Base-by-base conservation (phyloP, 2,329 filamentous ascomycete genomes). In the Penicillium concentricum region DNA sequence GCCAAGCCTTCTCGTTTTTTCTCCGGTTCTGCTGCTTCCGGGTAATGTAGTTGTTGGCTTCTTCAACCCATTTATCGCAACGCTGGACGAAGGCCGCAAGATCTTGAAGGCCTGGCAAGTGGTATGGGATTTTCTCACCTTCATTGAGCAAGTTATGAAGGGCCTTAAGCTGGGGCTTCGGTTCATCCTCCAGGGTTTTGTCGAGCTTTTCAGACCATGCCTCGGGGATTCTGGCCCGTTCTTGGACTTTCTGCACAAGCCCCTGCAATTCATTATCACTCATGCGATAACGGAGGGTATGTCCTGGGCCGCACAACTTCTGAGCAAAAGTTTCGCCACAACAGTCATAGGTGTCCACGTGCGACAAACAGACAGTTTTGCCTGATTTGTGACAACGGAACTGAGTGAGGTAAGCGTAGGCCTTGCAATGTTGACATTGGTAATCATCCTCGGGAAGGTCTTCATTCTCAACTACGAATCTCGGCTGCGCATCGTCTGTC, bases 11-110 rank as follows among this genome's bases (percentile, higher is more conserved):
- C 69, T 97, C 93, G 74, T 89, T 96, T 77, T 97, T 97, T 60
- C 93, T 91, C 61, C 94, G 89, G 70, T 95, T 96, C 76, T 97
- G 93, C 78, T 97, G 93, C 79, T 99, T 99, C 66, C 94, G 90
- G 57, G 94, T 92, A 69, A 92, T 96, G 79, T 95, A 99, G 71
- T 90, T 92, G 69, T 91, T 94, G 63, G 94, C 94, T 77, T 97
- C 93, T 69, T 97, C 94, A 61, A 97, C 91, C 90, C 95, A 97
- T 72, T 96, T 92, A 74, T 96, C 95, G 79, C 94, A 97, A 69
- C 91, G 88, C 67, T 96, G 92, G 73, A 99, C 94, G 78, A 96
- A 99, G 64, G 88, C 85, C 76, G 87, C 89, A 66, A 99, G 82
- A 66, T 90, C 85, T 67, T 89, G 84, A 61, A 99, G 83, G 61